Conservation (phyloP, 2,329 filamentous ascomycete species). For the Geosmithia putterillii region DNA sequence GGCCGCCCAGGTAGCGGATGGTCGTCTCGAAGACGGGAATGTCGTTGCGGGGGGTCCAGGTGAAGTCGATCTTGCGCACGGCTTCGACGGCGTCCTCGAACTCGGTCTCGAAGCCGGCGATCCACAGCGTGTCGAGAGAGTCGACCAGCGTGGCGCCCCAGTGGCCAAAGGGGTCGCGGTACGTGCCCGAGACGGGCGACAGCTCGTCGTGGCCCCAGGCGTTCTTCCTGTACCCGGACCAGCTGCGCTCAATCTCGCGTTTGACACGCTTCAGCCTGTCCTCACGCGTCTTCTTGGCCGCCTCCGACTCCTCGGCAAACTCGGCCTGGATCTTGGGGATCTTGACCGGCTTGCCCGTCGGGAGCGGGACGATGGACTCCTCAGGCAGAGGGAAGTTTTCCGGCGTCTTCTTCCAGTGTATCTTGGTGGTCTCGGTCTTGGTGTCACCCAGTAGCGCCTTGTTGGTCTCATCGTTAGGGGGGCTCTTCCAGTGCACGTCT, state of each 20-base stretch:
- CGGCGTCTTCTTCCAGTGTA: conserved; percentile 62
- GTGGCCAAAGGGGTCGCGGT: conserved; percentile 74
- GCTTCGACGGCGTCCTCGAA: conserved; percentile 66
- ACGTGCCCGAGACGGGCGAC: conserved; percentile 53
- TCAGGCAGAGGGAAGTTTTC: conserved; percentile 69
- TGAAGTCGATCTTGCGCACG: conserved; percentile 71
- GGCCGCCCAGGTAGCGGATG: conserved; percentile 80
- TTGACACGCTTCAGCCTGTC: conserved; percentile 56
- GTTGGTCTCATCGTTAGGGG: conserved; percentile 9
- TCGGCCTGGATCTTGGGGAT: conserved; percentile 68
- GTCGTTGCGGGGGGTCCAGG: conserved; percentile 47
- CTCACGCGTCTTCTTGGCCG: conserved; percentile 48
- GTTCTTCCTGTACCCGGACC: conserved; percentile 67
- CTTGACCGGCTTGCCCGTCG: conserved; percentile 53
- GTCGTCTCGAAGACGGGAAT: conserved; percentile 91
- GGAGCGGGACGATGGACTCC: conserved; percentile 62
- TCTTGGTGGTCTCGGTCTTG: conserved; percentile 8
- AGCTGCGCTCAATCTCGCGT: conserved; percentile 63
- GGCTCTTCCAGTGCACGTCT: conserved; percentile 13
- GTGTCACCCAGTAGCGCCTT: not conserved
- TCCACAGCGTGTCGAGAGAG: conserved; percentile 72
- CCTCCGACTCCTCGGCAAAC: conserved; percentile 54
- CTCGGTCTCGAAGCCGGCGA: conserved; percentile 67
- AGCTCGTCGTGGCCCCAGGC: conserved; percentile 87
- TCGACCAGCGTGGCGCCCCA: conserved; percentile 87